Conservation (phyloP, 805 yeast genomes). For the Pichia manshurica region DNA sequence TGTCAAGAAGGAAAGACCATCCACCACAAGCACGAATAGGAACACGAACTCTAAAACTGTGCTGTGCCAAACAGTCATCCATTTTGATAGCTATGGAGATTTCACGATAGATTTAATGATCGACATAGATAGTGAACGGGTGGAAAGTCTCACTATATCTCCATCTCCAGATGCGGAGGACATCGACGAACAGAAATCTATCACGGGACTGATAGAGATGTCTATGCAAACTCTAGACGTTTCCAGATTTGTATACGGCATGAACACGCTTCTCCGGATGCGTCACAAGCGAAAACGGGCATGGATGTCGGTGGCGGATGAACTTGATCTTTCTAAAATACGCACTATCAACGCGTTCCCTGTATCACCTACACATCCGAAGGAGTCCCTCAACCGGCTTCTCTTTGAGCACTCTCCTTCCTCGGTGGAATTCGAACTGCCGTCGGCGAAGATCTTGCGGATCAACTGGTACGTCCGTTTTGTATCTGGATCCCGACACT, state of each 20-base stretch:
- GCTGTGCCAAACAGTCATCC: not conserved
- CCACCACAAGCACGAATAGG: not conserved
- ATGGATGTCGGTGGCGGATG: slow-evolving; percentile 1
- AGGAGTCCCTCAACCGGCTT: not conserved
- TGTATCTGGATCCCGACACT: not conserved
- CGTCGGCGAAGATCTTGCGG: not conserved
- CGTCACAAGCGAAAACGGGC: slow-evolving; percentile 7
- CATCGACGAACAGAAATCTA: not conserved
- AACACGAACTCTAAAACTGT: not conserved
- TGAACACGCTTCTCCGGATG: slow-evolving; percentile 9
- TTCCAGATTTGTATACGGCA: slow-evolving; percentile 6
- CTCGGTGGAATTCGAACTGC: not conserved
- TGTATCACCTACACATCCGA: not conserved
- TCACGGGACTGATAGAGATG: not conserved
- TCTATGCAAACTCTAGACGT: not conserved
- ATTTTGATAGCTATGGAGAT: not conserved
- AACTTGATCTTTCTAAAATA: not conserved
- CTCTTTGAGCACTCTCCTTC: slow-evolving; percentile 5
- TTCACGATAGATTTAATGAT: not conserved
- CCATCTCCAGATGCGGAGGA: not conserved
- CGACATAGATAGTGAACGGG: not conserved
- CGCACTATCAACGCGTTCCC: not conserved
- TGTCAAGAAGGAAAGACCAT: not conserved
- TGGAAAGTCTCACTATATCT: not conserved
- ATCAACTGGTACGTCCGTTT: slow-evolving; percentile 1